Evolutionary conservation across 495 filamentous ascomycete genomes (phyloP), one percentile per base, ranked within the genome.

Genomic region (Chaetomidium leptoderma): DNA sequence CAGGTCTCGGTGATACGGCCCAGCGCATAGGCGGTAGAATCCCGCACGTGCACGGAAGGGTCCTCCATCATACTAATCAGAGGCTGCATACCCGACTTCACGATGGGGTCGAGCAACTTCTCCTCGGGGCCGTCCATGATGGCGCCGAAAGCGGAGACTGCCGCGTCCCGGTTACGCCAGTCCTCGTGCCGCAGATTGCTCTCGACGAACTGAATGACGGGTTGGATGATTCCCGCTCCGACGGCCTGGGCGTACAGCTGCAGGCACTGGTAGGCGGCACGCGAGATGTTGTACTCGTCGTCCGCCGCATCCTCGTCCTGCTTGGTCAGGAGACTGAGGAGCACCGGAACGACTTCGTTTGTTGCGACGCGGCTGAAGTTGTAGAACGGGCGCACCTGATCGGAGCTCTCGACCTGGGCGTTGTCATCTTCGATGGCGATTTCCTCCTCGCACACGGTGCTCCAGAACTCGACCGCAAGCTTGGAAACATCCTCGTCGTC

Each of bases 121-220:
- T 92, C 88, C 39, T 97, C 92, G 1, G 93, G 93, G 21, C 93
- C 93, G 67, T 97, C 93, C 93, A 98, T 97, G 60, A 98, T 97
- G 46, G 91, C 93, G 55, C 93, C 95, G 63, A 98, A 97, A n/a
- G 93, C 91, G 52, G 93, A 95, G 11, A 97, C 92, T 10, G 93
- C 92, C 30, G 93, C 93, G 77, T 98, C 93, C 32, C 93, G 84
- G 58, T 82, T 79, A 66, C 91, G 90, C 93, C 93, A 98, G 68
- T 96, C 89, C 52, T 93, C 90, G 55, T 81, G 80, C 39, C 91
- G 87, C 52, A 97, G 83, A 75, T 97, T 91, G 62, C 81, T 78
- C 75, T 97, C 95, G 48, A 98, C 91, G 67, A 97, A 97, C 10
- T 78, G 66, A 57, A 98, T 81, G 26, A 97, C 91, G 3, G 89